Conservation (phyloP, 2,329 filamentous ascomycete genomes). For the Xylariaceae sp. region DNA sequence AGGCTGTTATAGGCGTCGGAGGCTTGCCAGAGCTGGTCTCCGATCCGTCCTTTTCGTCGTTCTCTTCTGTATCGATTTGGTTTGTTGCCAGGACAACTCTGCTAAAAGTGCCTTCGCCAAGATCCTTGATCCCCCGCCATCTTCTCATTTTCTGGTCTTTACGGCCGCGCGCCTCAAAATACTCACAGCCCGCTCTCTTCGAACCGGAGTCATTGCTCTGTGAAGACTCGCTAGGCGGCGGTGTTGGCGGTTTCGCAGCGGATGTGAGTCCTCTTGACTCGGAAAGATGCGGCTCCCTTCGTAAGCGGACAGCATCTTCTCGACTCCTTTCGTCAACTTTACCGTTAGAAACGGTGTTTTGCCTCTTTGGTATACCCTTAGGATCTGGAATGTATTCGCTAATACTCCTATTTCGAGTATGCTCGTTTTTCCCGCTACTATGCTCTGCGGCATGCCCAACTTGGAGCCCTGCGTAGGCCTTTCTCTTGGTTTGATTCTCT, state of each 20-base stretch:
- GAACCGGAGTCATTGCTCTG: slow-evolving; percentile 52
- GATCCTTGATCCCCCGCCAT: slow-evolving; percentile 79
- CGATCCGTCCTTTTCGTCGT: slow-evolving; percentile 47
- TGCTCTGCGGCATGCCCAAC: slow-evolving; percentile 40
- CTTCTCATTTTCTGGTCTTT: slow-evolving; percentile 72
- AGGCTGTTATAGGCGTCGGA: slow-evolving; percentile 38
- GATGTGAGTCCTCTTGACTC: slow-evolving; percentile 75
- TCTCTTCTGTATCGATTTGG: slow-evolving; percentile 62
- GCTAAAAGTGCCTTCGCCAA: slow-evolving; percentile 95
- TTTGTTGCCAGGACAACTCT: slow-evolving; percentile 91
- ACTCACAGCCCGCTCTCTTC: slow-evolving; percentile 57
- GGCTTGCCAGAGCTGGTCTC: slow-evolving; percentile 45
- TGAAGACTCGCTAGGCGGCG: slow-evolving; percentile 79
- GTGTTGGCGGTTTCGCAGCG: slow-evolving; percentile 73
- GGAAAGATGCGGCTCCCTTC: slow-evolving; percentile 83
- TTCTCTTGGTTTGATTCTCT: slow-evolving; percentile 61
- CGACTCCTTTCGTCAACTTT: slow-evolving; percentile 50
- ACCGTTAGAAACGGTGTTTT: slow-evolving; percentile 73
- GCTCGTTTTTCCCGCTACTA: slow-evolving; percentile 45
- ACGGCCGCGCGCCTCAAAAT: slow-evolving; percentile 72
- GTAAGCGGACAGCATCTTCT: slow-evolving; percentile 51
- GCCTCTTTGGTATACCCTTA: slow-evolving; percentile 70
- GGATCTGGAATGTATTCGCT: slow-evolving; percentile 86
- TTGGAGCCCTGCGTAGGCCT: slow-evolving; percentile 58
- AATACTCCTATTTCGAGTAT: slow-evolving; percentile 78